Conservation (phyloP, 2,329 filamentous ascomycete species). For the Sporothrix curviconia region DNA sequence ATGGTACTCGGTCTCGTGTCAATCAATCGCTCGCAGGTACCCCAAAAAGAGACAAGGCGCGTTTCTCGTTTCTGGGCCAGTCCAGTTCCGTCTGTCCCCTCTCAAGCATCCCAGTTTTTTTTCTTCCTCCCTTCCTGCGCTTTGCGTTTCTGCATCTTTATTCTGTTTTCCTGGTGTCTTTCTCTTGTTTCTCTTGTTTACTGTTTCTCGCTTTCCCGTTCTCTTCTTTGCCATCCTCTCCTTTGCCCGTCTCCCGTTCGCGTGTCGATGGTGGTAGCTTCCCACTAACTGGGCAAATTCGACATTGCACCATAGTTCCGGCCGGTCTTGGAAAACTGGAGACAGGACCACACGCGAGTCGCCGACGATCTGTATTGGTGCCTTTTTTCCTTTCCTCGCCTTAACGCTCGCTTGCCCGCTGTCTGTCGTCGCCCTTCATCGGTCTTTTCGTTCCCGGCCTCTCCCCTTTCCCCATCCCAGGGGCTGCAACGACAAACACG, state of each 20-base stretch:
- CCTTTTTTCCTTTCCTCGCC: conserved; percentile 1
- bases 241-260: not conserved
- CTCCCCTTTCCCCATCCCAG: not conserved
- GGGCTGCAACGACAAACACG: not conserved
- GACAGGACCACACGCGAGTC: not conserved
- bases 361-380: not conserved
- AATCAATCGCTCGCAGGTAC: not conserved
- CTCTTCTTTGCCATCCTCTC: not conserved
- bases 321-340: conserved; percentile 11
- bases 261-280: conserved; percentile 9
- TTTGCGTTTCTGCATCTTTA: conserved; percentile 7
- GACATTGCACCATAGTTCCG: not conserved
- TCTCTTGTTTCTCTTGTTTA: not conserved
- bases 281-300: conserved; percentile 6
- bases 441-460: not conserved
- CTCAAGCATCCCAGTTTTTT: conserved; percentile 8
- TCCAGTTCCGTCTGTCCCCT: not conserved
- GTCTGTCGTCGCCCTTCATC: not conserved
- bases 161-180: not conserved
- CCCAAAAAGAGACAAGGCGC: conserved; percentile 9
- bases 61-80: conserved; percentile 10
- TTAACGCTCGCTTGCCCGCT: not conserved
- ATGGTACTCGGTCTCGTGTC: conserved; percentile 12
- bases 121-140: not conserved
- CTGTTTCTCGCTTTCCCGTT: not conserved